Base-by-base conservation (phyloP, 495 filamentous ascomycete species). In the Aspergillus coremiiformis region DNA sequence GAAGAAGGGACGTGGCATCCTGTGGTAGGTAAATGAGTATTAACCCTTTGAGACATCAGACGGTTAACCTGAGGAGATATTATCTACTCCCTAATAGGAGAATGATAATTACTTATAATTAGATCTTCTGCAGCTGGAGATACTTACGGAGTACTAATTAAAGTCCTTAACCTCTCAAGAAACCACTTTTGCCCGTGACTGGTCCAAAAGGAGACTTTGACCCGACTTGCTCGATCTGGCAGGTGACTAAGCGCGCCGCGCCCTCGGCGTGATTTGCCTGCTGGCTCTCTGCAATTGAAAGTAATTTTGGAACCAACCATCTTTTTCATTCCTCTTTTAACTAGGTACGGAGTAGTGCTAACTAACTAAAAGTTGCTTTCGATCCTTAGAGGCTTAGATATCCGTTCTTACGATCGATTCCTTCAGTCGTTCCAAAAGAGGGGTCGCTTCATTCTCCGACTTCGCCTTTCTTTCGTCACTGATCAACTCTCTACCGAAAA, bases 401-500 rank as follows among this genome's bases (percentile, higher is more conserved):
- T 41, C 37, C 3, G 4, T 37, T 50, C 35, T 35, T 43, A n/a
- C 37, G 37, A 41, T 41, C 17, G 37, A 41, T 41, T 41, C 19
- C 37, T 21, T 41, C 19, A 41, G 21, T 41, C 19, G 6, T 29
- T 29, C 24, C 15, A 51, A 51, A 49, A 51, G 47, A 50, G 53
- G 53, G 47, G 51, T 45, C 8, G 24, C 8, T 20, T 19, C 39
- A 11, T 41, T 41, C 30, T 27, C 32, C 47, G 21, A 14, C 46
- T 30, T 15, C 29, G 30, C 51, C 44, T 32, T 47, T 46, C 44
- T 39, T 53, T 47, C 44, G 44, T 47, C 44, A 47, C 44, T 21
- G 14, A 21, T 45, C 20, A 44, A n/a, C n/a, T 26, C 7, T 24
- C 39, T 26, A 26, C 22, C 12, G 44, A 29, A 41, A 42, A 26